Evolutionary conservation across 116 monocot species (phyloP).

Genomic region (Zostera marina): DNA sequence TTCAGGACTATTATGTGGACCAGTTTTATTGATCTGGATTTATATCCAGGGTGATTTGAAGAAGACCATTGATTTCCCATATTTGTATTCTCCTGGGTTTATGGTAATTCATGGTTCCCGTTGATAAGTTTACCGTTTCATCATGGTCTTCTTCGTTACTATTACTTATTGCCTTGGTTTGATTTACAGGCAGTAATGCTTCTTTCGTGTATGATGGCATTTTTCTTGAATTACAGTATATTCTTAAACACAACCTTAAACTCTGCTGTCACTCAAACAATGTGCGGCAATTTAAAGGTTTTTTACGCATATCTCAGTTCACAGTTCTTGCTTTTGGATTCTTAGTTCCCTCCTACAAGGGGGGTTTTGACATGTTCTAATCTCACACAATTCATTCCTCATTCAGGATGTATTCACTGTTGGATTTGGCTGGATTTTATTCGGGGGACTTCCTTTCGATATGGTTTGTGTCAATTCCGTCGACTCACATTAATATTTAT

Average conservation of each 20-base stretch:
- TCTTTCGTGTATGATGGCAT: slow-evolving; percentile 73
- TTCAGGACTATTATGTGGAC: slow-evolving; percentile 84
- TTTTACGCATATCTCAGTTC: background rate
- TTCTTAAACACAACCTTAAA: slow-evolving; percentile 84
- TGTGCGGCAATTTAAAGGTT: slow-evolving; percentile 94
- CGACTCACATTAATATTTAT: background rate
- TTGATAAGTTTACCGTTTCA: background rate
- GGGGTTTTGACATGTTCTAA: background rate
- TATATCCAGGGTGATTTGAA: slow-evolving; percentile 62
- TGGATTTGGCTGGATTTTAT: slow-evolving; percentile 69
- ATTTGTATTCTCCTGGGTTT: slow-evolving; percentile 69
- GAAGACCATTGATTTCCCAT: slow-evolving; percentile 49
- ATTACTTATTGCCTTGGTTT: background rate
- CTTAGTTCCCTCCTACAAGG: background rate
- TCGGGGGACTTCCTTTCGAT: slow-evolving; percentile 91
- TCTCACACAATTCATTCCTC: slow-evolving; percentile 2
- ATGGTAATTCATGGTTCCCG: slow-evolving; percentile 32
- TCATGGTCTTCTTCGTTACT: background rate
- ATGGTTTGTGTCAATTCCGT: slow-evolving; percentile 20
- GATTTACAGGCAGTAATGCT: slow-evolving; percentile 66
- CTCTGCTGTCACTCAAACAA: slow-evolving; percentile 86
- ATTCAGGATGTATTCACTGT: slow-evolving; percentile 77
- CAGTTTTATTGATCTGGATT: slow-evolving; percentile 76
- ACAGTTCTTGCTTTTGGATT: background rate
- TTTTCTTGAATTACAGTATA: slow-evolving; percentile 84